Conservation (phyloP, 225 moss, liverwort and hornwort species). For the Anthoceros angustus region DNA sequence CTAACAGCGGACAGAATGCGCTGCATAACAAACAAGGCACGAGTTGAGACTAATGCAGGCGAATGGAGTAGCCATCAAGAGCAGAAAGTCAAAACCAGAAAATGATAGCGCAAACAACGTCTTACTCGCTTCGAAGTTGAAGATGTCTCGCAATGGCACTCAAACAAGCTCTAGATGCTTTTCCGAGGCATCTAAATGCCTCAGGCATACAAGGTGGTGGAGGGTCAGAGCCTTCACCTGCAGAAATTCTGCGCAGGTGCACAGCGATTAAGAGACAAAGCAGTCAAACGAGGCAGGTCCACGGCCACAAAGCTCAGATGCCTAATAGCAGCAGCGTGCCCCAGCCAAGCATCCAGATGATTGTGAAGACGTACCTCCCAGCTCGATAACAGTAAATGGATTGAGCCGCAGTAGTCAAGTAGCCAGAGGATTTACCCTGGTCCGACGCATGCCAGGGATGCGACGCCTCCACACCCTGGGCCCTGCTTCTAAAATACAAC, state of each 20-base stretch:
- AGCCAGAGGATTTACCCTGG: constrained; percentile 66
- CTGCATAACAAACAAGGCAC: constrained; percentile 19
- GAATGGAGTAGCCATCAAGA: neutral
- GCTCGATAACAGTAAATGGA: constrained; percentile 76
- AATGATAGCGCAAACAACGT: neutral
- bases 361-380: constrained; percentile 44
- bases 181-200: constrained; percentile 73
- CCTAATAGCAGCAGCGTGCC: neutral
- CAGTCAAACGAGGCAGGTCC: neutral
- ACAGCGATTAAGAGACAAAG: neutral
- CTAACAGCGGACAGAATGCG: constrained; percentile 63
- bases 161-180: constrained; percentile 71
- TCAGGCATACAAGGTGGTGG: constrained; percentile 93
- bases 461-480: constrained; percentile 24
- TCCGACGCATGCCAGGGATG: constrained; percentile 50
- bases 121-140: constrained; percentile 95
- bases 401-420: constrained; percentile 48
- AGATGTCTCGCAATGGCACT: constrained; percentile 88
- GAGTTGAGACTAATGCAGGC: neutral
- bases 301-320: neutral
- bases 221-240: constrained; percentile 62
- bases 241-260: constrained; percentile 20
- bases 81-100: neutral
- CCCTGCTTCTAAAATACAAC: constrained; percentile 70
- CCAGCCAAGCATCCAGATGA: neutral